Conservation (phyloP, 352 stramenopile species). For the Albugo candida region DNA sequence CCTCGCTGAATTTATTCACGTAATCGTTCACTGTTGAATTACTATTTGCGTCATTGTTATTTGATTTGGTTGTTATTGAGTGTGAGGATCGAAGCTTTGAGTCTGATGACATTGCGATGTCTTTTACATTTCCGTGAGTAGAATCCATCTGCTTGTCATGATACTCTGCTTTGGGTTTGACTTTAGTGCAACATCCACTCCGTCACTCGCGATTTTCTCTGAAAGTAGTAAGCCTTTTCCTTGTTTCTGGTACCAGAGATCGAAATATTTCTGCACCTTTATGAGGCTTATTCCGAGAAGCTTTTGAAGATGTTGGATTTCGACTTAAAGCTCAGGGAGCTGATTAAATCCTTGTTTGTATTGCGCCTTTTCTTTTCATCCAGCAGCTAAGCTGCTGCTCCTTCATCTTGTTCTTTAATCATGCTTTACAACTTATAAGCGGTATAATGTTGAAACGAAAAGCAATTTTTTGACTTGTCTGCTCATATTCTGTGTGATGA, state of each 20-base stretch:
- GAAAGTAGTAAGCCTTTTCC: conserved; percentile 5
- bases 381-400: too few species aligned
- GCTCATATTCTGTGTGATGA: too few species aligned
- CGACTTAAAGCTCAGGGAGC: conserved; percentile 82
- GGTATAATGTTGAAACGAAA: too few species aligned
- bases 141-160: background rate
- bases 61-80: background rate
- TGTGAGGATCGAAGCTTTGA: background rate
- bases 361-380: conserved; percentile 53
- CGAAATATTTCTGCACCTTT: conserved; percentile 87
- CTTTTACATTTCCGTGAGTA: background rate
- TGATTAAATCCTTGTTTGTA: conserved; percentile 86
- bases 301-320: conserved; percentile 88
- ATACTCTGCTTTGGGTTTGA: too few species aligned
- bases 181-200: background rate
- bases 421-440: too few species aligned
- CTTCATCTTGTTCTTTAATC: conserved; percentile 78
- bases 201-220: background rate
- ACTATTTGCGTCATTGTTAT: background rate
- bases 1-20: conserved; percentile 55
- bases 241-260: conserved; percentile 78
- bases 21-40: conserved; percentile 35
- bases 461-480: too few species aligned
- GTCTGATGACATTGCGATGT: background rate
- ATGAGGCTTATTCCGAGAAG: conserved; percentile 80